A percentile compares a stretch with the other conserved stretches of the same genome.
Conservation (phyloP, 805 yeast genomes). For the Cyberlindnera veronae region DNA sequence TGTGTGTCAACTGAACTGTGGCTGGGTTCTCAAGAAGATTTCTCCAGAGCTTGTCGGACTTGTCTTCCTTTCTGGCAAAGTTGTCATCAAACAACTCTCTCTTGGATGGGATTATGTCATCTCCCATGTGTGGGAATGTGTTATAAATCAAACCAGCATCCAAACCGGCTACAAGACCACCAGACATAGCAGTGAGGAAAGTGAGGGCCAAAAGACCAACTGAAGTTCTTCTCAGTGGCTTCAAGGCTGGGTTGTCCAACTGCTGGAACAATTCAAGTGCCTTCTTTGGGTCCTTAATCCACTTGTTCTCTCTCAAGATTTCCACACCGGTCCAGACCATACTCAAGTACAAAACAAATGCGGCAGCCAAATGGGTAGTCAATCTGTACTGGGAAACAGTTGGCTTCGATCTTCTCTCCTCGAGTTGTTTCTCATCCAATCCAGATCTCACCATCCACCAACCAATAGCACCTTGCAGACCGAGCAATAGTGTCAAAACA, state of each 20-base stretch:
- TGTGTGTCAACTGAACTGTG: constrained; percentile 89
- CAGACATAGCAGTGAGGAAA: constrained; percentile 91
- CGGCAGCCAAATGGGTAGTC: constrained; percentile 92
- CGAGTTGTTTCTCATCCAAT: constrained; percentile 72
- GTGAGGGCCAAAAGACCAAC: constrained; percentile 61
- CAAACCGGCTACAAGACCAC: constrained; percentile 96
- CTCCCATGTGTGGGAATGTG: constrained; percentile 97
- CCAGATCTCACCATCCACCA: constrained; percentile 99
- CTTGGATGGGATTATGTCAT: constrained; percentile 67
- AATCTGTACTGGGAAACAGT: constrained; percentile 94
- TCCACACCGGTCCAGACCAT: constrained; percentile 90
- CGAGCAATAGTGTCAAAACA: constrained; percentile 73
- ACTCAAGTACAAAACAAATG: constrained; percentile 81
- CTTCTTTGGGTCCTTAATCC: constrained; percentile 59
- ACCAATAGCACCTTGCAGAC: constrained; percentile 93
- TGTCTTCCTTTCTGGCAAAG: constrained; percentile 63
- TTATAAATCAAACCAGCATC: constrained; percentile 97
- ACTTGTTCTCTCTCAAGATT: constrained; percentile 68
- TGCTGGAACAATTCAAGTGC: constrained; percentile 53
- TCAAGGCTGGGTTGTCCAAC: constrained; percentile 59
- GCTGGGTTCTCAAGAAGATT: constrained; percentile 93
- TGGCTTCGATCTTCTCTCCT: constrained; percentile 86
- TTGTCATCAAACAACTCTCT: constrained; percentile 74
- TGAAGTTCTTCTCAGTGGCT: constrained; percentile 53
- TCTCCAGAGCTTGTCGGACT: constrained; percentile 83